Evolutionary conservation across 164 flowering plant genomes (phyloP).

Genomic region (Tetracentron sinense): DNA sequence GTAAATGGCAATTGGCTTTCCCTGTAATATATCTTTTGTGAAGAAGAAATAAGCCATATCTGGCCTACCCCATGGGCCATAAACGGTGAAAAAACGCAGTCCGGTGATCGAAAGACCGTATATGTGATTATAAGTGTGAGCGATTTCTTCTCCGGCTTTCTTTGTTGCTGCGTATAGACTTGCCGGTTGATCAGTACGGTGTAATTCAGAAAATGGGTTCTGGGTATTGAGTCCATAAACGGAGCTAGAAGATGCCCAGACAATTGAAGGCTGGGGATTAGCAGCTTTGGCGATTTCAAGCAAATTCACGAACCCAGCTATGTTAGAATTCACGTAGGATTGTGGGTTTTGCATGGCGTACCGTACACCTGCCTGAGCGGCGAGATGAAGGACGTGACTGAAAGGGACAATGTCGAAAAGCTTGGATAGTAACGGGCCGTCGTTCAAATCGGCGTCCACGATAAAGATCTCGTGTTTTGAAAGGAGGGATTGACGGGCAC

Average conservation of each 20-base stretch:
- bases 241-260: constrained; percentile 81
- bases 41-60: no score
- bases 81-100: constrained; percentile 79
- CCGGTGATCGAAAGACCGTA: constrained; percentile 85
- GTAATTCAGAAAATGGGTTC: constrained; percentile 66
- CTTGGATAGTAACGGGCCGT: constrained; percentile 45
- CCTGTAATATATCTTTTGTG: constrained; percentile 84
- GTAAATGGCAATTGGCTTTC: constrained; percentile 52
- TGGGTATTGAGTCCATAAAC: constrained; percentile 81
- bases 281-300: constrained; percentile 63
- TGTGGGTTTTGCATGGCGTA: constrained; percentile 95
- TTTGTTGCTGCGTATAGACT: constrained; percentile 93
- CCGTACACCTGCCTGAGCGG: no score
- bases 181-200: constrained; percentile 90
- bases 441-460: constrained; percentile 80
- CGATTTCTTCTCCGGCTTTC: no score
- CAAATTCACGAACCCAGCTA: constrained; percentile 77
- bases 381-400: constrained; percentile 84
- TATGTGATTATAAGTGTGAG: no score
- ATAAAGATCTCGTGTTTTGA: constrained; percentile 53
- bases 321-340: constrained; percentile 62
- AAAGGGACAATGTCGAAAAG: constrained; percentile 82
- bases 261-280: constrained; percentile 74
- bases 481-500: constrained; percentile 58
- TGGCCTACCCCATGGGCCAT: no score